These are phyloP conservation scores for Stagonosporopsis vannaccii DNA, from an alignment of 2,329 filamentous ascomycete species.

Conservation along the genomic window DNA sequence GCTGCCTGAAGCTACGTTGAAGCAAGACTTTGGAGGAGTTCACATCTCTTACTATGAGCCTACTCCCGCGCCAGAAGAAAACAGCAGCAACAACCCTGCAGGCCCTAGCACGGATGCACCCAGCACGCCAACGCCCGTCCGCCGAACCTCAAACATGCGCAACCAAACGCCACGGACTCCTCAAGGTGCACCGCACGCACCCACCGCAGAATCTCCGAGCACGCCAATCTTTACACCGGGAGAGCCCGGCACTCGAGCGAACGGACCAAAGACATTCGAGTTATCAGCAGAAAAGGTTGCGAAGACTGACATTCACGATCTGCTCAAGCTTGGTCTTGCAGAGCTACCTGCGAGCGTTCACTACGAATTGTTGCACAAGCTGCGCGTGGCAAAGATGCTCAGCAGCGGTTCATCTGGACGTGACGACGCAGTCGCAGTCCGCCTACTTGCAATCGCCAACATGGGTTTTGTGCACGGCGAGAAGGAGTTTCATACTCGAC, in stretches of 20 bases:
- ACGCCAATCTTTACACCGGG: slow-evolving; percentile 54
- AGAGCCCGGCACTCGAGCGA: slow-evolving; percentile 32
- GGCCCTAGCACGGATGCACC: slow-evolving; percentile 56
- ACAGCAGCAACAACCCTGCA: slow-evolving; percentile 7
- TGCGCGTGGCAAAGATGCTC: slow-evolving; percentile 85
- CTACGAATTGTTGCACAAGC: slow-evolving; percentile 84
- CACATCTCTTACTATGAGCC: slow-evolving; percentile 78
- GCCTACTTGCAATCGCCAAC: slow-evolving; percentile 87
- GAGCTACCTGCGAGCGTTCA: slow-evolving; percentile 75
- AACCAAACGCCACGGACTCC: slow-evolving; percentile 61
- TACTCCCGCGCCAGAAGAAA: slow-evolving; percentile 41
- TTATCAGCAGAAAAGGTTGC: slow-evolving; percentile 62
- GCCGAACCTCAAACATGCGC: slow-evolving; percentile 66
- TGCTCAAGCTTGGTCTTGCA: slow-evolving; percentile 52
- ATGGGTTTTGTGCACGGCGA: slow-evolving; percentile 89
- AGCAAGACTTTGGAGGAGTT: slow-evolving; percentile 82
- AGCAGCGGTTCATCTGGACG: slow-evolving; percentile 69
- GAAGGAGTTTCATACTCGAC: slow-evolving; percentile 80
- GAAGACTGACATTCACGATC: slow-evolving; percentile 50
- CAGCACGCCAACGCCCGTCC: slow-evolving; percentile 76
- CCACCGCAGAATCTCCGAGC: slow-evolving; percentile 58
- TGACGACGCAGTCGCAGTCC: slow-evolving; percentile 78
- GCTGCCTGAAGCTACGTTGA: slow-evolving; percentile 55
- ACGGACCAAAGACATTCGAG: slow-evolving; percentile 61
- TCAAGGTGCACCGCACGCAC: slow-evolving; percentile 36